Evolutionary conservation across 139 green algal species (phyloP).

Genomic region (Chlorella sp.): DNA sequence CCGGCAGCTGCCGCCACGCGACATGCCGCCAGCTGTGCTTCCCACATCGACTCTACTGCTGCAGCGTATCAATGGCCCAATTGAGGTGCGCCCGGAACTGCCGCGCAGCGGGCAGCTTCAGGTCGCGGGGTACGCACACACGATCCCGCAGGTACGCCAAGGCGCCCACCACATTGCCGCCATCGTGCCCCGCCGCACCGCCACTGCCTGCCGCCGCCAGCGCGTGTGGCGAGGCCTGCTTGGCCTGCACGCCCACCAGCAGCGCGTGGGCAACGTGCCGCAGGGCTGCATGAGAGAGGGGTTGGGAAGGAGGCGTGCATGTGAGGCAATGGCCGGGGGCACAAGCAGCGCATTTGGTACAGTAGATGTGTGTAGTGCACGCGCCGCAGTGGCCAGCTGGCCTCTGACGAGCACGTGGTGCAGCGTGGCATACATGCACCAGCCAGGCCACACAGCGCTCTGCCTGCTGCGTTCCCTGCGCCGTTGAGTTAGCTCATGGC

Average conservation of each 20-base stretch:
- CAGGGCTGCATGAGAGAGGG: slow-evolving; percentile 57
- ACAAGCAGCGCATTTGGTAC: not conserved
- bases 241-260: slow-evolving; percentile 73
- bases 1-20: too few species aligned
- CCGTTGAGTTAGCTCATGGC: too few species aligned
- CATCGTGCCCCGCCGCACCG: slow-evolving; percentile 24
- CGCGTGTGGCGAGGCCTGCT: slow-evolving; percentile 58
- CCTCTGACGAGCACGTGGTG: too few species aligned
- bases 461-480: too few species aligned
- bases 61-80: slow-evolving; percentile 64
- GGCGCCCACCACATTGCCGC: slow-evolving; percentile 38
- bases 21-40: too few species aligned
- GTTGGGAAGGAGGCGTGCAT: not conserved
- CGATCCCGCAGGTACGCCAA: slow-evolving; percentile 83
- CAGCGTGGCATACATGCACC: not conserved
- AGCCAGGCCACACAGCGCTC: too few species aligned
- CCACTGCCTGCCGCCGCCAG: slow-evolving; percentile 44
- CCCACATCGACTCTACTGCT: not conserved
- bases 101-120: slow-evolving; percentile 83
- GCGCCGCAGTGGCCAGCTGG: not conserved
- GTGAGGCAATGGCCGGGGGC: too few species aligned
- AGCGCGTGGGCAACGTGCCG: slow-evolving; percentile 86
- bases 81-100: slow-evolving; percentile 93
- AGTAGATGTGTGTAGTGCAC: not conserved
- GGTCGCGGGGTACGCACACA: slow-evolving; percentile 89